These are phyloP conservation scores for Mesostigma viride DNA, from an alignment of 139 green algal species.

Conservation along the genomic window DNA sequence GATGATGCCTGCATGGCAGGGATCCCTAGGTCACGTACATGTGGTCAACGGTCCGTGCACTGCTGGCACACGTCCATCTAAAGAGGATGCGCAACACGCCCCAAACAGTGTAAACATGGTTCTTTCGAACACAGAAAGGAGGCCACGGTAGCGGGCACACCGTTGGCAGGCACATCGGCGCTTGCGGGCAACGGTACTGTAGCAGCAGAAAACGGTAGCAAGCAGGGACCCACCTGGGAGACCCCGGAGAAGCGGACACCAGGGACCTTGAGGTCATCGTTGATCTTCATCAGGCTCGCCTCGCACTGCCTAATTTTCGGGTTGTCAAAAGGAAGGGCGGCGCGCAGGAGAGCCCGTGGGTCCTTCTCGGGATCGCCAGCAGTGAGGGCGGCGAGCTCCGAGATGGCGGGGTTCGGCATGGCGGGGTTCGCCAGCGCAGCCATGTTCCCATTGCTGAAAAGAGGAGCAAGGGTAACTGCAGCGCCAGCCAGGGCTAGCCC, in stretches of 20 bases:
- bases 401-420: neutral
- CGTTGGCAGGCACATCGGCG: neutral
- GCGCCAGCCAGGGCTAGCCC: too few species aligned
- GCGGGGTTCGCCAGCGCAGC: too few species aligned
- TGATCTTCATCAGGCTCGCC: constrained; percentile 76
- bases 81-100: too few species aligned
- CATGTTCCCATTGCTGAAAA: too few species aligned
- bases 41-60: too few species aligned
- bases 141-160: neutral
- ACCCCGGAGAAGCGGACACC: constrained; percentile 32
- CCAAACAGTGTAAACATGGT: too few species aligned
- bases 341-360: constrained; percentile 72
- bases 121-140: neutral
- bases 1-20: too few species aligned
- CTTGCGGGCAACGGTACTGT: neutral
- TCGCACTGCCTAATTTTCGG: constrained; percentile 79
- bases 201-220: neutral
- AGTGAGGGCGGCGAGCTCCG: constrained; percentile 14
- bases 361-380: constrained; percentile 61
- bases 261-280: constrained; percentile 73
- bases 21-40: too few species aligned
- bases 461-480: too few species aligned
- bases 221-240: constrained; percentile 17
- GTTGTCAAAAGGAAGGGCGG: constrained; percentile 88
- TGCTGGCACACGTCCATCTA: too few species aligned